phyloP scores from a whole-genome alignment of 805 yeast species.

The Yamadazyma phyllophila region DNA sequence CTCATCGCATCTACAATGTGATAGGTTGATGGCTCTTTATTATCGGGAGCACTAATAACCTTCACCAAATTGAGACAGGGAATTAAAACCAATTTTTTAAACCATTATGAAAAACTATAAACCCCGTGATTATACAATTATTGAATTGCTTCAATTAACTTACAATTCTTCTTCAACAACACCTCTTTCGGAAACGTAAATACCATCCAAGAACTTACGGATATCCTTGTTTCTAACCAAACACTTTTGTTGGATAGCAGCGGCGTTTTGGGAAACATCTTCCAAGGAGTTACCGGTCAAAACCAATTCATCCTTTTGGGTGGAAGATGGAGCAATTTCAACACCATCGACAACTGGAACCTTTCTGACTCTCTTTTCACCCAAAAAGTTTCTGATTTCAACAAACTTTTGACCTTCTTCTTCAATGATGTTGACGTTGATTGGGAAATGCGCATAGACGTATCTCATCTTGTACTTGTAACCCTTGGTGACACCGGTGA shows the following conservation, averaged over 20 bases:
- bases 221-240: constrained; percentile 99
- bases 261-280: constrained; percentile 97
- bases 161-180: constrained; percentile 66
- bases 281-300: constrained; percentile 95
- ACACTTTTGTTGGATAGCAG: constrained; percentile 97
- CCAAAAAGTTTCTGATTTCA: constrained; percentile 99
- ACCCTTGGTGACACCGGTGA: constrained; percentile 99
- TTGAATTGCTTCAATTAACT: constrained; percentile 10
- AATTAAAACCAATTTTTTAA: constrained; percentile 9
- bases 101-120: constrained; percentile 14
- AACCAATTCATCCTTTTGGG: constrained; percentile 92
- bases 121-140: constrained; percentile 18
- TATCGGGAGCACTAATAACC: constrained; percentile 39
- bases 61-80: constrained; percentile 21
- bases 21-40: constrained; percentile 49
- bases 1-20: constrained; percentile 12
- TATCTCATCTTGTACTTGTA: constrained; percentile 99
- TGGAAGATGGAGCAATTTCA: constrained; percentile 71
- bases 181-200: constrained; percentile 96
- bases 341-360: constrained; percentile 90
- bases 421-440: constrained; percentile 90
- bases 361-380: constrained; percentile 96
- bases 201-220: constrained; percentile 99
- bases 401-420: constrained; percentile 70
- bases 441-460: constrained; percentile 99